Evolutionary conservation across 2,329 filamentous ascomycete species (phyloP).

Genomic region (Zymoseptoria crescenta): DNA sequence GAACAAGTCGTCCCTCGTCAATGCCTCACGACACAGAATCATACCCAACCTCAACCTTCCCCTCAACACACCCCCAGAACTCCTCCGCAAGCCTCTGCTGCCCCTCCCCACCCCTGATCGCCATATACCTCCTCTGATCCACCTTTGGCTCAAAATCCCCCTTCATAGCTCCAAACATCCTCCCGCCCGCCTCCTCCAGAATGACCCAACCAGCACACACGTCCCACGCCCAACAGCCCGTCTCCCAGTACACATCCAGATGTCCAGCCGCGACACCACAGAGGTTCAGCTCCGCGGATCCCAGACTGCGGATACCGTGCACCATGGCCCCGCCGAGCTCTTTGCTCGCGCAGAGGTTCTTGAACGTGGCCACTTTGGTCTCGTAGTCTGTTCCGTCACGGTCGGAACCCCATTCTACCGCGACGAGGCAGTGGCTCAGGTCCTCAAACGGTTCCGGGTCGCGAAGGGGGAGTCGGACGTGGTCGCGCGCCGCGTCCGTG

Average conservation of each 20-base stretch:
- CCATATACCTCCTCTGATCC: constrained; percentile 50
- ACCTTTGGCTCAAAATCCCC: constrained; percentile 57
- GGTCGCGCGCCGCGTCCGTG: constrained; percentile 27
- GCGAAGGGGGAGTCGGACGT: constrained; percentile 38
- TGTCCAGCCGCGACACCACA: constrained; percentile 64
- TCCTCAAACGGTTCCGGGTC: constrained; percentile 47
- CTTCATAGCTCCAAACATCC: constrained; percentile 65
- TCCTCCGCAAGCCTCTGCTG: constrained; percentile 42
- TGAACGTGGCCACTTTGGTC: constrained; percentile 60
- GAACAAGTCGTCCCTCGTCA: background rate
- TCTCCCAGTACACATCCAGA: constrained; percentile 73
- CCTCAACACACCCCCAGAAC: constrained; percentile 40
- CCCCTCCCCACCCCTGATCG: constrained; percentile 38
- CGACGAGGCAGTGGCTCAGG: constrained; percentile 58
- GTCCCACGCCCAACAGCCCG: constrained; percentile 79
- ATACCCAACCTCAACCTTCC: constrained; percentile 37
- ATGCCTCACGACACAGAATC: constrained; percentile 13
- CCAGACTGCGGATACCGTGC: constrained; percentile 62
- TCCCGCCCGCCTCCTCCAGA: constrained; percentile 63
- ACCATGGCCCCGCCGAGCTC: constrained; percentile 67
- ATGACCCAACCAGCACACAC: constrained; percentile 77
- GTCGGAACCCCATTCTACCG: constrained; percentile 65
- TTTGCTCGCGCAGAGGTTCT: constrained; percentile 42
- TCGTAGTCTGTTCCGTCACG: constrained; percentile 61
- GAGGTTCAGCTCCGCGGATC: constrained; percentile 67